phyloP scores from a whole-genome alignment of 768 basidiomycete genomes.

The Tricholoma bakamatsutake region DNA sequence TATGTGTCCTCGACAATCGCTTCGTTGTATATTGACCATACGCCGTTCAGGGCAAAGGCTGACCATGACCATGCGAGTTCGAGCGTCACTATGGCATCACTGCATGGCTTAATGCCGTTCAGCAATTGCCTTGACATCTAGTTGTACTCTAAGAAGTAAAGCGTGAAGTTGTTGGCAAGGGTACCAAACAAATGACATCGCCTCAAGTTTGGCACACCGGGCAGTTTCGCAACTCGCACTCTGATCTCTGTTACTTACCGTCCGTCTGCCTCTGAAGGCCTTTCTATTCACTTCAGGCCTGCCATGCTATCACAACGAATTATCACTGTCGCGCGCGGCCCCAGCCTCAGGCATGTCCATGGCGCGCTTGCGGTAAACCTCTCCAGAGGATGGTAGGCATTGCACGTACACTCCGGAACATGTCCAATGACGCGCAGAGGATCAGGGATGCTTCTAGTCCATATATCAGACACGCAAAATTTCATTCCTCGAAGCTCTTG shows the following conservation, averaged over 20 bases:
- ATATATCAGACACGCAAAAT: conserved; percentile 49
- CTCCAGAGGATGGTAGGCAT: conserved; percentile 43
- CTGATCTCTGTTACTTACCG: background rate
- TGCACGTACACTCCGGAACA: conserved; percentile 3
- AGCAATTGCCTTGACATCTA: no score
- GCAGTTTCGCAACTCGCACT: background rate
- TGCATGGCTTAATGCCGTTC: no score
- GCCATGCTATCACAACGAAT: conserved; percentile 69
- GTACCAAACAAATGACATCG: conserved; percentile 19
- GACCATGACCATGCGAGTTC: no score
- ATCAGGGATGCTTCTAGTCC: conserved; percentile 41
- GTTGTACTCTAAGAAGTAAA: no score
- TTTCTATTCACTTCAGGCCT: background rate
- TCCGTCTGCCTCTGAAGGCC: no score
- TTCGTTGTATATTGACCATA: no score
- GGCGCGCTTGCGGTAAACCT: conserved; percentile 26
- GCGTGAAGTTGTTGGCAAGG: no score
- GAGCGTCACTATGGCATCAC: no score
- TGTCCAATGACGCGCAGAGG: conserved; percentile 8
- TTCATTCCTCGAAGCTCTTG: conserved; percentile 65
- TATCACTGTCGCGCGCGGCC: conserved; percentile 57
- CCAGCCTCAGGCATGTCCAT: conserved; percentile 35
- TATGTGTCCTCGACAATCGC: background rate
- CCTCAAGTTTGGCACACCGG: conserved; percentile 3
- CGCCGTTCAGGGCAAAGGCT: no score